Conservation (phyloP, 495 filamentous ascomycete species). For the Neurospora sp. region DNA sequence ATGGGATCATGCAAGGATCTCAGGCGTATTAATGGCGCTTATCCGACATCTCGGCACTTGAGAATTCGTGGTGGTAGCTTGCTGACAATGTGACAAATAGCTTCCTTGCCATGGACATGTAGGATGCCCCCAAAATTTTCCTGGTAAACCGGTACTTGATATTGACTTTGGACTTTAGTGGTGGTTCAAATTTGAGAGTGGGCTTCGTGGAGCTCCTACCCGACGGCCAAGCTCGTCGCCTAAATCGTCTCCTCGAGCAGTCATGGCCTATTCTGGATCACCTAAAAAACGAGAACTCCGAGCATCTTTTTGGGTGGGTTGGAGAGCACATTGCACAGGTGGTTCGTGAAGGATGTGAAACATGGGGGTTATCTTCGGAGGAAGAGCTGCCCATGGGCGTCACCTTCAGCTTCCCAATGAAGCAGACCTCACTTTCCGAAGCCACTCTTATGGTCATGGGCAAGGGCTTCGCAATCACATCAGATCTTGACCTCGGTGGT, state of each 20-base stretch:
- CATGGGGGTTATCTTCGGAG: constrained; percentile 17
- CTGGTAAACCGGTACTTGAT: not conserved
- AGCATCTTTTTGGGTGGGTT: constrained; percentile 71
- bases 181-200: constrained; percentile 71
- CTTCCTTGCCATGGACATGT: constrained; percentile 71
- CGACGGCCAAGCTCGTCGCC: constrained; percentile 7
- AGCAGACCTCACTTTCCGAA: constrained; percentile 63
- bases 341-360: constrained; percentile 38
- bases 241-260: constrained; percentile 49
- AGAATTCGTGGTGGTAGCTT: not conserved
- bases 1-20: not conserved
- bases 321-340: constrained; percentile 66
- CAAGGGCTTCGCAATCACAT: constrained; percentile 73
- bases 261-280: constrained; percentile 74
- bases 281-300: constrained; percentile 65
- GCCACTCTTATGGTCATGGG: constrained; percentile 81
- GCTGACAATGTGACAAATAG: constrained; percentile 22
- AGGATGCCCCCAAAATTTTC: constrained; percentile 8
- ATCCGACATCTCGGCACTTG: not conserved
- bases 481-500: constrained; percentile 59
- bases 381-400: constrained; percentile 62
- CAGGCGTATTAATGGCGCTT: not conserved
- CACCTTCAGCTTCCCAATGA: constrained; percentile 81
- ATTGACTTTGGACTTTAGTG: constrained; percentile 26
- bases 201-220: constrained; percentile 65